Evolutionary conservation across 345 rosid species (phyloP).

Genomic region (Pseudoturritis turrita): DNA sequence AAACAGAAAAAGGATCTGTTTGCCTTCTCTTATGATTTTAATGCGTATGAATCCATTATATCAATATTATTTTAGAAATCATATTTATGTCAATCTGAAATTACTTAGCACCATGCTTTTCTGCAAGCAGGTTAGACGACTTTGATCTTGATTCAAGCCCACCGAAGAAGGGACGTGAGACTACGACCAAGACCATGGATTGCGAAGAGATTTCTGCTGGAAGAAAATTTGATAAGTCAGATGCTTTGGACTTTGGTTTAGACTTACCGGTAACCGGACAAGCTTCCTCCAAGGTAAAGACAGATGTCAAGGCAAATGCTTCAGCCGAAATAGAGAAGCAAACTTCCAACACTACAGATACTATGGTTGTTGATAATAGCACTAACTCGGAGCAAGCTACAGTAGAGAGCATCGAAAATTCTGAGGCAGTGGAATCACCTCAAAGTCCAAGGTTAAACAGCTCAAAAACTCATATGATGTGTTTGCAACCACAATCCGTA

Average conservation of each 20-base stretch:
- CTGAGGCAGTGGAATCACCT: constrained; percentile 27
- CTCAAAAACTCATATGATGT: constrained; percentile 24
- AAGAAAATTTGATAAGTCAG: constrained; percentile 18
- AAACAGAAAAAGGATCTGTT: constrained; percentile 44
- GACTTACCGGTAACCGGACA: constrained; percentile 5
- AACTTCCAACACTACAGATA: constrained; percentile 22
- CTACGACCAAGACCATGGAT: constrained; percentile 27
- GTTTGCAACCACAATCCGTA: constrained; percentile 25
- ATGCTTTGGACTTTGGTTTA: constrained; percentile 22
- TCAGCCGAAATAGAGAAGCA: constrained; percentile 34
- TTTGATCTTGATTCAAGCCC: constrained; percentile 47
- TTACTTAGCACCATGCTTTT: constrained; percentile 27
- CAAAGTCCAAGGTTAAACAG: constrained; percentile 17
- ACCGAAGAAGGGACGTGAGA: constrained; percentile 37
- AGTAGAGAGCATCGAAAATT: constrained; percentile 22
- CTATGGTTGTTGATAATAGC: constrained; percentile 24
- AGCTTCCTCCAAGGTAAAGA: constrained; percentile 15
- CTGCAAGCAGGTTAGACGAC: constrained; percentile 49
- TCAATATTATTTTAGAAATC: background rate
- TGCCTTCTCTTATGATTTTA: constrained; percentile 72
- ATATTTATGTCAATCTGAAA: background rate
- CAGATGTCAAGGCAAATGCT: constrained; percentile 28
- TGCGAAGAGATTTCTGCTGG: constrained; percentile 30
- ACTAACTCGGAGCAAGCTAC: constrained; percentile 20
- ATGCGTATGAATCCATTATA: constrained; percentile 43